These are phyloP conservation scores for Suhomyces taliae DNA, from an alignment of 1,139 yeast genomes.

Conservation along the genomic window DNA sequence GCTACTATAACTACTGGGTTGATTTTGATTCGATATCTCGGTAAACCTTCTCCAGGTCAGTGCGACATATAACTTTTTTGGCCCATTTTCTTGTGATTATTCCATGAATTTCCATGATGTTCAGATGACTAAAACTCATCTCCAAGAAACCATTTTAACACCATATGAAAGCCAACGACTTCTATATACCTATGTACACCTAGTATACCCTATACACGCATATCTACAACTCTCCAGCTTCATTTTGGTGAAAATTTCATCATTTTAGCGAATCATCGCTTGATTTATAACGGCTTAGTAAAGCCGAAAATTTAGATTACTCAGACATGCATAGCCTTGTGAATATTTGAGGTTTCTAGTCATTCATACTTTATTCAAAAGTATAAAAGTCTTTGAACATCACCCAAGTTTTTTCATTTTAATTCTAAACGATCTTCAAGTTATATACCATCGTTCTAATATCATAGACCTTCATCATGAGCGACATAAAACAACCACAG, in stretches of 20 bases:
- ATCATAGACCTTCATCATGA: neutral
- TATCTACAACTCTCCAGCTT: neutral
- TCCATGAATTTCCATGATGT: neutral
- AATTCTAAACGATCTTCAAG: neutral
- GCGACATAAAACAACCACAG: constrained; percentile 7
- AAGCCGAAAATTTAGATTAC: constrained; percentile 1
- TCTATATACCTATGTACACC: neutral
- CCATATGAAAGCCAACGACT: neutral
- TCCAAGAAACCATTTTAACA: neutral
- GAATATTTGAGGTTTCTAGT: neutral
- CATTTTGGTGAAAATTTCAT: neutral
- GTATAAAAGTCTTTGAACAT: neutral
- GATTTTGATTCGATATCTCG: neutral
- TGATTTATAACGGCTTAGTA: constrained; percentile 7
- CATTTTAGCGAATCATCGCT: constrained; percentile 12
- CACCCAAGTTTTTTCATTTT: neutral
- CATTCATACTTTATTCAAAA: neutral
- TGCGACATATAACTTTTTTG: neutral
- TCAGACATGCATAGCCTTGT: neutral
- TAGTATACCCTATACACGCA: neutral
- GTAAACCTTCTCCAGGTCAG: neutral
- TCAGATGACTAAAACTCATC: neutral
- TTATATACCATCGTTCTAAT: neutral
- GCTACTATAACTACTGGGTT: too few species aligned
- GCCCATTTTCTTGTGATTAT: neutral